phyloP scores from a whole-genome alignment of 495 filamentous ascomycete genomes.

The Hyaloscypha variabilis region DNA sequence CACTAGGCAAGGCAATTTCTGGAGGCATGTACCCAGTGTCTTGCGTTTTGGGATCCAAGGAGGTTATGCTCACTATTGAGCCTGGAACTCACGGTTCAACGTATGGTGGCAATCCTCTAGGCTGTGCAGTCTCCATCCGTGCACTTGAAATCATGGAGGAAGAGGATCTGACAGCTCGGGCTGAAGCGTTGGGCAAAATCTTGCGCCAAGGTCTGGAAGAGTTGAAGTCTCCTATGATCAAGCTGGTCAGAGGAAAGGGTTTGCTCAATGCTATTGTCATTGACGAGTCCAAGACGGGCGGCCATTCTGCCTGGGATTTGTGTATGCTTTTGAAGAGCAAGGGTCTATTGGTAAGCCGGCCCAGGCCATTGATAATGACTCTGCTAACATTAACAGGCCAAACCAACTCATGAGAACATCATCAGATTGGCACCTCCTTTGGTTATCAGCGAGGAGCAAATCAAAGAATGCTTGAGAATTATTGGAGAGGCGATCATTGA shows the following conservation, averaged over 20 bases:
- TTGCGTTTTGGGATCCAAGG: slow-evolving; percentile 83
- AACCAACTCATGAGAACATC: slow-evolving; percentile 98
- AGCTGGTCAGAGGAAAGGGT: slow-evolving; percentile 86
- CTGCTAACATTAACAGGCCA: slow-evolving; percentile 62
- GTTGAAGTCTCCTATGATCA: slow-evolving; percentile 78
- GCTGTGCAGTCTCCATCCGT: slow-evolving; percentile 92
- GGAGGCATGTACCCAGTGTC: slow-evolving; percentile 99
- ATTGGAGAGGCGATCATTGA: slow-evolving; percentile 76
- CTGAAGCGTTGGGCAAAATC: slow-evolving; percentile 77
- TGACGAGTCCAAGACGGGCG: slow-evolving; percentile 83
- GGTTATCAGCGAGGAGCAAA: slow-evolving; percentile 84
- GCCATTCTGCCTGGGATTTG: slow-evolving; percentile 94
- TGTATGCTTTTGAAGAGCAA: slow-evolving; percentile 96
- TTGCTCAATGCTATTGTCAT: slow-evolving; percentile 96
- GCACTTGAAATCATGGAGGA: slow-evolving; percentile 95
- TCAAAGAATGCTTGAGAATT: slow-evolving; percentile 72
- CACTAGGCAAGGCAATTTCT: slow-evolving; percentile 95
- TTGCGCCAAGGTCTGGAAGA: slow-evolving; percentile 76
- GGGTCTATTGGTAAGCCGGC: slow-evolving; percentile 75
- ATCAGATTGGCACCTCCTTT: slow-evolving; percentile 91
- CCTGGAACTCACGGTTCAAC: slow-evolving; percentile 96
- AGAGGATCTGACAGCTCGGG: slow-evolving; percentile 81
- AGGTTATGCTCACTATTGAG: slow-evolving; percentile 97
- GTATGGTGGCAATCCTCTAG: slow-evolving; percentile 97
- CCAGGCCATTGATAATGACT: background rate